Evolutionary conservation across 1,284 basidiomycete genomes (phyloP).

Genomic region (Malassezia cuniculi): DNA sequence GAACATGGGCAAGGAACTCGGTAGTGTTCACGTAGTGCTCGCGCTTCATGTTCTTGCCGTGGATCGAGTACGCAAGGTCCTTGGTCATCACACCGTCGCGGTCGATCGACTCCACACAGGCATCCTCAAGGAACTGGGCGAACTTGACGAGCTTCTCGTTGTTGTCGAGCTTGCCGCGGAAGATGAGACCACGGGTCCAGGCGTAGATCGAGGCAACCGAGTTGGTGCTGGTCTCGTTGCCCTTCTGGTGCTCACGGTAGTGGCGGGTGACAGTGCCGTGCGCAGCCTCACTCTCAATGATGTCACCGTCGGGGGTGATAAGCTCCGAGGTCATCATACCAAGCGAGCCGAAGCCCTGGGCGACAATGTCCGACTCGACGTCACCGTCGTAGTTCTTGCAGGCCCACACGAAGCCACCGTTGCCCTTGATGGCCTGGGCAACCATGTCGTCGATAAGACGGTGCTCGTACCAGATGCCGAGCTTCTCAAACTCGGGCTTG

Average conservation of each 20-base stretch:
- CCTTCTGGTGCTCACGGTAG: conserved; percentile 90
- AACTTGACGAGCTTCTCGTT: conserved; percentile 67
- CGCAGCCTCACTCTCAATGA: conserved; percentile 56
- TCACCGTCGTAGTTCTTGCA: conserved; percentile 41
- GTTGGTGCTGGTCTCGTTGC: conserved; percentile 78
- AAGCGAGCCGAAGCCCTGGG: conserved; percentile 70
- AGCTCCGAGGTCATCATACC: conserved; percentile 98
- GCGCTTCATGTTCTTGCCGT: conserved; percentile 57
- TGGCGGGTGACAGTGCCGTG: conserved; percentile 69
- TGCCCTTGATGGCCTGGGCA: conserved; percentile 88
- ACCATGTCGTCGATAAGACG: conserved; percentile 59
- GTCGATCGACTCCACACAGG: conserved; percentile 81
- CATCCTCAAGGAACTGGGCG: conserved; percentile 70
- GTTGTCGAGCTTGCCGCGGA: conserved; percentile 81
- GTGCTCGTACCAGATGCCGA: conserved; percentile 91
- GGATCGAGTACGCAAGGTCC: conserved; percentile 84
- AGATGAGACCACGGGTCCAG: conserved; percentile 79
- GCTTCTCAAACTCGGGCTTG: conserved; percentile 65
- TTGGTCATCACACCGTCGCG: conserved; percentile 75
- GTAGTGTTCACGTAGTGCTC: conserved; percentile 42
- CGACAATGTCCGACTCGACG: conserved; percentile 27
- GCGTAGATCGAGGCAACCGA: conserved; percentile 97
- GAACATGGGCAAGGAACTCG: conserved; percentile 40
- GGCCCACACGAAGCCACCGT: conserved; percentile 94
- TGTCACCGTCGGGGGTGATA: conserved; percentile 83